Conservation (phyloP, 257 asterid genomes). For the Solanum phureja region DNA sequence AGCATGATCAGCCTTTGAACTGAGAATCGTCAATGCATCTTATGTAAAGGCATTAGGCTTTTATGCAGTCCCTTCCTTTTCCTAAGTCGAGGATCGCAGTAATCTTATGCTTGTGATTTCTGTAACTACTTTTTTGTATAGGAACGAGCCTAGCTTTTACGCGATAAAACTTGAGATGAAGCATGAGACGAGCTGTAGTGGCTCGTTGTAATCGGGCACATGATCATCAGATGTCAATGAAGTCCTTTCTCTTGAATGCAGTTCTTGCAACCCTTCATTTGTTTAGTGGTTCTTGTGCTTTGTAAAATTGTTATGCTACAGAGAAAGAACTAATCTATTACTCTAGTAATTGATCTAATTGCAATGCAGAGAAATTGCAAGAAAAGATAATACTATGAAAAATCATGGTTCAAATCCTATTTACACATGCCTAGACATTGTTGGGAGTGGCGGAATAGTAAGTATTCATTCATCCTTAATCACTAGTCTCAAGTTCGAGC, state of each 20-base stretch:
- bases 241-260: neutral
- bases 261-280: neutral
- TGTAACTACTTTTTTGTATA: neutral
- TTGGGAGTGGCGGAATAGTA: neutral
- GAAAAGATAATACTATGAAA: neutral
- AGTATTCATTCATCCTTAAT: neutral
- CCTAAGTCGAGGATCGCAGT: neutral
- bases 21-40: neutral
- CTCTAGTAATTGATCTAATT: neutral
- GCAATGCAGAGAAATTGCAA: neutral
- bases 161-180: neutral
- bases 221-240: neutral
- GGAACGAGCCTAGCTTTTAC: neutral
- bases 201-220: neutral
- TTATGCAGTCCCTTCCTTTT: neutral
- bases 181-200: neutral
- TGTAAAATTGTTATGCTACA: neutral
- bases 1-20: neutral
- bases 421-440: neutral
- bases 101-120: neutral
- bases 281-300: neutral
- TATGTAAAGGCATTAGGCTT: neutral
- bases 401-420: neutral
- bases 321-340: neutral
- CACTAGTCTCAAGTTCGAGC: neutral